A percentile compares a stretch with the other conserved stretches of the same genome.
phyloP scores from a whole-genome alignment of 1,284 basidiomycete species.

The Heterobasidion irregulare region DNA sequence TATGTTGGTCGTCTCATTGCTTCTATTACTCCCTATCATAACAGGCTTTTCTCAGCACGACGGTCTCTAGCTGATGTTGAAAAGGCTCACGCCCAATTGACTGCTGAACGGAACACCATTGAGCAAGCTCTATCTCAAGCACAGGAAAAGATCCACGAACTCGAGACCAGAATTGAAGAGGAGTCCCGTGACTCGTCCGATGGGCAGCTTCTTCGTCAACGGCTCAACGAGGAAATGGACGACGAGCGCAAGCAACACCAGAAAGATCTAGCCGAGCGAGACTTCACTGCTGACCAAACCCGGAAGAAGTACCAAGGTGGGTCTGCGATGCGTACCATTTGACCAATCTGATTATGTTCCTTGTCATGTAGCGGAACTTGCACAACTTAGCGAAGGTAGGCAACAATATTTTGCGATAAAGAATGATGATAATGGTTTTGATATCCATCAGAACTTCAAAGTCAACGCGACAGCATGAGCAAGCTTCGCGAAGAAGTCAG shows the following conservation, averaged over 20 bases:
- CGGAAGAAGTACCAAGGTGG: conserved; percentile 78
- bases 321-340: background rate
- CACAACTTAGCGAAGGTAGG: conserved; percentile 69
- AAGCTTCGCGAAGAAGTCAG: conserved; percentile 74
- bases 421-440: conserved; percentile 4
- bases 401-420: background rate
- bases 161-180: conserved; percentile 61
- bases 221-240: conserved; percentile 65
- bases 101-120: conserved; percentile 43
- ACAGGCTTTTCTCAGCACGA: conserved; percentile 32
- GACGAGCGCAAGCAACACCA: conserved; percentile 71
- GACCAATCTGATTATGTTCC: background rate
- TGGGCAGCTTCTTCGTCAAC: conserved; percentile 50
- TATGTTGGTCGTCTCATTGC: conserved; percentile 32
- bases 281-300: conserved; percentile 71
- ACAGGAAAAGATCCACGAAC: conserved; percentile 49
- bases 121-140: conserved; percentile 44
- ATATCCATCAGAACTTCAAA: conserved; percentile 51
- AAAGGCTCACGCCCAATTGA: conserved; percentile 43
- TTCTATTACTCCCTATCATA: conserved; percentile 5
- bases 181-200: conserved; percentile 65
- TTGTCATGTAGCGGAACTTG: conserved; percentile 48
- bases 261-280: conserved; percentile 69
- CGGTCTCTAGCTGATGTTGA: conserved; percentile 57
- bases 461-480: conserved; percentile 67